A percentile compares a stretch with the other conserved stretches of the same genome.
Conservation (phyloP, 2,329 filamentous ascomycete genomes). For the Penicillium sp. region DNA sequence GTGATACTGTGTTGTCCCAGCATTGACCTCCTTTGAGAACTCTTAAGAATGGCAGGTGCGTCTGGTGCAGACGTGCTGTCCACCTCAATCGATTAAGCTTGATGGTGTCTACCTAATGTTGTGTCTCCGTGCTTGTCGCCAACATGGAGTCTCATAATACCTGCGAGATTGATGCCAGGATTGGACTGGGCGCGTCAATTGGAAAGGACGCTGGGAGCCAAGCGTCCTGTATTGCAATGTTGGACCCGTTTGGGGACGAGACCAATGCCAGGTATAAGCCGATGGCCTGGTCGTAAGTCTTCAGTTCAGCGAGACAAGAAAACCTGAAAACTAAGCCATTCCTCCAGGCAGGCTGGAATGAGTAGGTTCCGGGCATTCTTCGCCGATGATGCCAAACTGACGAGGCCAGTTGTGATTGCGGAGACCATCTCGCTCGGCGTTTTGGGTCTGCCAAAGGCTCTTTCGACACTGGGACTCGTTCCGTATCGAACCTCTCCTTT, state of each 20-base stretch:
- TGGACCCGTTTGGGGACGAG: slow-evolving; percentile 31
- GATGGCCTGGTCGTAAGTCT: slow-evolving; percentile 32
- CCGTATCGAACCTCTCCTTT: slow-evolving; percentile 32
- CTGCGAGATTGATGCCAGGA: not conserved
- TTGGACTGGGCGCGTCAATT: not conserved
- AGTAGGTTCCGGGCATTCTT: slow-evolving; percentile 11
- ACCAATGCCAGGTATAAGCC: slow-evolving; percentile 29
- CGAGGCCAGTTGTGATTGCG: slow-evolving; percentile 52
- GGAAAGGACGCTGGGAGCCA: not conserved
- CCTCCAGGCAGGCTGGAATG: slow-evolving; percentile 24
- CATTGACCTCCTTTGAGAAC: not conserved
- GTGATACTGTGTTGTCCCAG: not conserved
- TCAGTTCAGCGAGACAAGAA: not conserved
- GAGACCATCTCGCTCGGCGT: slow-evolving; percentile 59
- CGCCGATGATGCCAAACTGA: not conserved
- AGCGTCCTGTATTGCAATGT: too few relatives aligned
- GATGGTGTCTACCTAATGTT: not conserved
- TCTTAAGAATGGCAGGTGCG: not conserved
- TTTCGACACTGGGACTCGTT: slow-evolving; percentile 54
- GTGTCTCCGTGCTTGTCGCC: not conserved
- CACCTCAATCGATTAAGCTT: not conserved
- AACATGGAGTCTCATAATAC: not conserved
- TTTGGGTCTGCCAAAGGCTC: slow-evolving; percentile 53
- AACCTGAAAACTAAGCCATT: not conserved
- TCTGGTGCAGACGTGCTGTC: not conserved